A percentile compares a stretch with the other conserved stretches of the same genome.
Evolutionary conservation across 2,329 filamentous ascomycete genomes (phyloP).

Genomic region (Fusarium marasasianum): DNA sequence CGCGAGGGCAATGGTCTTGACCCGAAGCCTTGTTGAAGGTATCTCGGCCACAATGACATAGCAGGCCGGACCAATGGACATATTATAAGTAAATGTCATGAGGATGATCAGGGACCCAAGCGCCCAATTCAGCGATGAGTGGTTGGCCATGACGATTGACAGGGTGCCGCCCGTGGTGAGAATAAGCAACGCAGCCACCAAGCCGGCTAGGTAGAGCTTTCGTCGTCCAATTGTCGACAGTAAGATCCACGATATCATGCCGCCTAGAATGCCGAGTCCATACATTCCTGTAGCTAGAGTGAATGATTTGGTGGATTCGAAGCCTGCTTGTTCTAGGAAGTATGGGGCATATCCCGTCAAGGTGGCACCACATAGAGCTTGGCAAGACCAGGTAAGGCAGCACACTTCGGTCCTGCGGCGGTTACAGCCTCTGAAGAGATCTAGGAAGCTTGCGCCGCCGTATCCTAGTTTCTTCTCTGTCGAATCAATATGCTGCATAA

Average conservation of each 20-base stretch:
- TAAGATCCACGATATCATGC: conserved; percentile 50
- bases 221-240: conserved; percentile 51
- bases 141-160: conserved; percentile 40
- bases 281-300: conserved; percentile 50
- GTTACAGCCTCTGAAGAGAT: conserved; percentile 25
- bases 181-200: conserved; percentile 42
- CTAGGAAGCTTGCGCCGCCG: conserved; percentile 40
- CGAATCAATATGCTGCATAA: conserved; percentile 52
- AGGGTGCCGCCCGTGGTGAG: conserved; percentile 52
- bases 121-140: conserved; percentile 43
- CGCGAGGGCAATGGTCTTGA: conserved; percentile 51
- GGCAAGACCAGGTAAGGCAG: conserved; percentile 32
- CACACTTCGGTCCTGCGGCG: conserved; percentile 37
- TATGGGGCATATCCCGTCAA: conserved; percentile 40
- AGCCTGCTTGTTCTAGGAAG: conserved; percentile 54
- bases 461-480: conserved; percentile 50
- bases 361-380: conserved; percentile 28
- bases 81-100: conserved; percentile 50
- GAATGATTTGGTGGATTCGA: conserved; percentile 48
- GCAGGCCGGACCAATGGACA: background rate
- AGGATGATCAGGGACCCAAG: conserved; percentile 50
- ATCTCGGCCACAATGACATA: conserved; percentile 52
- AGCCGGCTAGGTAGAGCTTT: conserved; percentile 49
- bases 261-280: conserved; percentile 51
- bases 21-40: conserved; percentile 48